Evolutionary conservation across 1,139 yeast genomes (phyloP), one percentile per base, ranked within the genome.

Genomic region (Suhomyces ambrosiae): DNA sequence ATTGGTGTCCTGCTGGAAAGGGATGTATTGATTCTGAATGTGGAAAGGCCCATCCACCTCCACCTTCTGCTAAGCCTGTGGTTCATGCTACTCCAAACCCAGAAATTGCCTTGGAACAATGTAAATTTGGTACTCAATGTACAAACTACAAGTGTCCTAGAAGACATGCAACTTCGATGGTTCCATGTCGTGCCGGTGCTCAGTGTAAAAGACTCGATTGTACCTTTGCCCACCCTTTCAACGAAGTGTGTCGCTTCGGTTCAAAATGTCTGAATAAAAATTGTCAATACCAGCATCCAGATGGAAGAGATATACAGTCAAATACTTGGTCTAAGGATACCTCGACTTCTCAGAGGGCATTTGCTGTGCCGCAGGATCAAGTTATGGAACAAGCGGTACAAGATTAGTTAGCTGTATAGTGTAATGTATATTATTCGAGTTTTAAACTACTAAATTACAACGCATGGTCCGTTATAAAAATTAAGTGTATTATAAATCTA

Each of bases 221-320:
- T 65, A 72, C 77, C 33, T 88, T 86, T 60, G 74, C 84, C 15
- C 97, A 88, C 61, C 95, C 95, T 30, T 65, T 86, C 33, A 72
- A 74, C 46, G 90, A 85, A 54, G 82, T 76, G 37, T 88, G 97
- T 66, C 84, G 86, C 51, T 88, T 82, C 62, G 95, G 89, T 11
- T 68, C 69, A 40, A 77, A 78, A 46, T 88, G 97, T 65, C 76
- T 74, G 46, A 86, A 86, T 58, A 70, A 70, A 39, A 67, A 70
- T 40, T 88, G 97, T 69, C 63, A 80, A 53, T 88, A 71, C 63
- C 75, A 76, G 53, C 97, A 88, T 61, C 95, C 96, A 13, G 82
- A 79, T 39, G 94, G 86, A 8, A 76, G 92, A 52, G 68, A 62
- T 29, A 42, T 58, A 23, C 61, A 59, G 36, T 54, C 65, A 34